Base-by-base conservation (phyloP, 2,329 filamentous ascomycete genomes). In the Colletotrichum somersetense region DNA sequence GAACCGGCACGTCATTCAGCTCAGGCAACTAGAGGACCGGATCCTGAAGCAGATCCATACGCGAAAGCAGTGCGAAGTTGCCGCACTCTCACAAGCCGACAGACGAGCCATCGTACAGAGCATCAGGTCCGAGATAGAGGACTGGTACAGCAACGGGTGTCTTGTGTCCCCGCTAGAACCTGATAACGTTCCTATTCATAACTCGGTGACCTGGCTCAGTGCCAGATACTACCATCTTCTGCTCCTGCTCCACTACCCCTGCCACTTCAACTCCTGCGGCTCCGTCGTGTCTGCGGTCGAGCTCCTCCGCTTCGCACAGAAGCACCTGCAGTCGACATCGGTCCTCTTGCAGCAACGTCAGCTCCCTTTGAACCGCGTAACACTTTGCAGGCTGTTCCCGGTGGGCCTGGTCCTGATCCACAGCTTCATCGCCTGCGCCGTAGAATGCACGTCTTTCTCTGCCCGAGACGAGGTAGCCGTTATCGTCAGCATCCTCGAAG, bases 111-210 rank as follows among this genome's bases (percentile, higher is more conserved):
- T 81, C 8, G 61, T 82, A 2, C 78, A 79, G 50, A 77, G 77
- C 26, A 77, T 85, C 35, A 79, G 82, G n/a, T 76, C 80, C n/a
- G 79, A 83, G 35, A 84, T 86, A 26, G 84, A 85, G 65, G 80
- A 85, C 70, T 85, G 84, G 83, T 85, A 85, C 72, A 84, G 80
- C 68, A 82, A 80, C 42, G 84, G 84, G 0, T 86, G 83, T 58
- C 80, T 85, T 5, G 78, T 85, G 68, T 83, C 82, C 6, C 82
- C 82, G 1, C 78, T 81, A 59, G 83, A 85, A 57, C 77, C 80
- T 1, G 83, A 85, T 73, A 84, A 85, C 61, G 77, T 85, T 3
- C 81, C 83, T 20, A 84, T 85, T 26, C 84, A 85, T 73, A 85
- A 79, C 71, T 83, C 82, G 3, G 80, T 85, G 50, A 82, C 83